Percentiles rank a stretch among this genome's conserved stretches.
phyloP scores from a whole-genome alignment of 805 yeast species.

The Kuraishia floccosa region DNA sequence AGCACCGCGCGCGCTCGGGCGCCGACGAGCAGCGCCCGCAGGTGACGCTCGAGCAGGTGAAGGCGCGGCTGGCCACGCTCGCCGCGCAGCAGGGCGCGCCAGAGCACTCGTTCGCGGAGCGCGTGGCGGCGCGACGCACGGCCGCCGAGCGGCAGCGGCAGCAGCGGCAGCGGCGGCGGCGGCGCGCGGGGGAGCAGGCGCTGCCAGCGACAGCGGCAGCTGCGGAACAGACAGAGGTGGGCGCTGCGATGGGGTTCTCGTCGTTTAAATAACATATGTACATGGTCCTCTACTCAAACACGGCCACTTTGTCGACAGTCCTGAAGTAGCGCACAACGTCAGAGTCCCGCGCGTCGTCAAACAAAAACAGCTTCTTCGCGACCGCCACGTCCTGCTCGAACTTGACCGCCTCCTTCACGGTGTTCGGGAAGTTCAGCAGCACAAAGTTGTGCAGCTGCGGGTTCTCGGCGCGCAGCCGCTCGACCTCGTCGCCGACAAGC shows the following conservation, averaged over 20 bases:
- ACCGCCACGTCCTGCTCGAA: slow-evolving; percentile 63
- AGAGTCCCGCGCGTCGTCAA: slow-evolving; percentile 16
- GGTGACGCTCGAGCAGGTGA: slow-evolving; percentile 39
- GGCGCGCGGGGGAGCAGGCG: slow-evolving; percentile 7
- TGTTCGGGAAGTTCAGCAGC: slow-evolving; percentile 47
- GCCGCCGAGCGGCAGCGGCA: slow-evolving; percentile 16
- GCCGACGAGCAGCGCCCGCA: slow-evolving; percentile 9
- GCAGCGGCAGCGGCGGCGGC: slow-evolving; percentile 13
- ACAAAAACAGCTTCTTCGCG: slow-evolving; percentile 25
- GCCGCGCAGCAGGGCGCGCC: slow-evolving; percentile 17
- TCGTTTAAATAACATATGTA: slow-evolving; percentile 25
- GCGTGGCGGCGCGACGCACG: no score
- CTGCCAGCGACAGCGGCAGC: slow-evolving; percentile 1
- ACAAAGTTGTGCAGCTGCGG: slow-evolving; percentile 34
- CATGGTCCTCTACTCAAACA: slow-evolving; percentile 3
- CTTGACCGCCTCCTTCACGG: slow-evolving; percentile 54
- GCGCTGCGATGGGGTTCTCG: slow-evolving; percentile 45
- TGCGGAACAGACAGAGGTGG: slow-evolving; percentile 16
- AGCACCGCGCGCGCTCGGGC: slow-evolving; percentile 40
- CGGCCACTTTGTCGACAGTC: slow-evolving; percentile 45
- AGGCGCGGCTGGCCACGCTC: slow-evolving; percentile 22
- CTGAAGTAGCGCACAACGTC: slow-evolving; percentile 53
- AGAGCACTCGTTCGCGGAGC: no score
- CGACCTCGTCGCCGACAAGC: slow-evolving; percentile 24
- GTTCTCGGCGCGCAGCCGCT: slow-evolving; percentile 10